These are phyloP conservation scores for Aspergillus bridgeri DNA, from an alignment of 495 filamentous ascomycete species.

Conservation along the genomic window DNA sequence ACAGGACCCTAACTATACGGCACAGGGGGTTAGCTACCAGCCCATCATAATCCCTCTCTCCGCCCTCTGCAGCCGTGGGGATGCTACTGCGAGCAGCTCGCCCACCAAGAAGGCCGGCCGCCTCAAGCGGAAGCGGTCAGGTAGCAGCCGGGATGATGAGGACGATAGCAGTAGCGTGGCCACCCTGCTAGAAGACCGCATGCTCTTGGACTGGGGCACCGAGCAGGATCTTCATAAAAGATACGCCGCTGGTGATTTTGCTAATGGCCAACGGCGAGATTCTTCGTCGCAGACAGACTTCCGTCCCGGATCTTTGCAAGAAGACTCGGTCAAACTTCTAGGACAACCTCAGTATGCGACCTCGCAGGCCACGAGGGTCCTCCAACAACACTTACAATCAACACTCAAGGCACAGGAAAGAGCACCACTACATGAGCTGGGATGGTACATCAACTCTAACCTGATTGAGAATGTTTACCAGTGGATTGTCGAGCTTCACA, in stretches of 20 bases:
- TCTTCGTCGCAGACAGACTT: slow-evolving; percentile 54
- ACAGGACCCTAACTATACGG: slow-evolving; percentile 48
- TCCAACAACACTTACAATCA: slow-evolving; percentile 59
- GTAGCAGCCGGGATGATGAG: background rate
- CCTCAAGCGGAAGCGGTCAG: background rate
- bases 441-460: slow-evolving; percentile 75
- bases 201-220: background rate
- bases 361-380: slow-evolving; percentile 52
- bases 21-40: slow-evolving; percentile 39
- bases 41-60: slow-evolving; percentile 49
- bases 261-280: background rate
- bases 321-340: slow-evolving; percentile 54
- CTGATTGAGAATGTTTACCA: slow-evolving; percentile 73
- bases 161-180: background rate
- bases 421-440: slow-evolving; percentile 64
- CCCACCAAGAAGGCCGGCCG: background rate
- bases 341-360: slow-evolving; percentile 68
- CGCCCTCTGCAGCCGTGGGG: slow-evolving; percentile 40
- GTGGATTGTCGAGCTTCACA: slow-evolving; percentile 91
- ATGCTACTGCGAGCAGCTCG: background rate
- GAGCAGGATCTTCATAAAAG: slow-evolving; percentile 4
- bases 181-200: background rate
- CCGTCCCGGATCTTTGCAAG: slow-evolving; percentile 58
- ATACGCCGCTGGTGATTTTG: background rate
- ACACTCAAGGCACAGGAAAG: slow-evolving; percentile 62